Percentiles rank a stretch among this genome's conserved stretches.
phyloP scores from a whole-genome alignment of 257 asterid genomes.

The Gynochthodes officinalis region DNA sequence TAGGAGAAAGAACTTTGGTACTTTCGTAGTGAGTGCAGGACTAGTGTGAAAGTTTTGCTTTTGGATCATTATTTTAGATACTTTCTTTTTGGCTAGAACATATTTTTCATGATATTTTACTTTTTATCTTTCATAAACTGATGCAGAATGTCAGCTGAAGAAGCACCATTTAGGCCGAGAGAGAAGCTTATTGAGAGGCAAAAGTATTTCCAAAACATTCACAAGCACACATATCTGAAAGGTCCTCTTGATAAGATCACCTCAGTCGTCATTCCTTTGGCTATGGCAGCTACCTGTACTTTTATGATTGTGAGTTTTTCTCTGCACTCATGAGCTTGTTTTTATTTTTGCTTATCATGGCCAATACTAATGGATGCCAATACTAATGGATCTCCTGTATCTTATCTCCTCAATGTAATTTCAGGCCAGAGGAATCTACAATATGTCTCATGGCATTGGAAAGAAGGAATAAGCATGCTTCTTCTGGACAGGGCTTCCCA shows the following conservation, averaged over 20 bases:
- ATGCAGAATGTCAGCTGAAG: conserved; percentile 65
- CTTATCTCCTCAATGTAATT: conserved; percentile 6
- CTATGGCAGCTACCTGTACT: conserved; percentile 48
- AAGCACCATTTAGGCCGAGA: conserved; percentile 71
- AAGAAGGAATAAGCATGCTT: conserved; percentile 63
- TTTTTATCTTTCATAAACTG: neutral
- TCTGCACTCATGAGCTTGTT: neutral
- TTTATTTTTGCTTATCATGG: neutral
- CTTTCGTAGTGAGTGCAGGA: too few species aligned
- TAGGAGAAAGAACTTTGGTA: neutral
- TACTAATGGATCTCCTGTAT: neutral
- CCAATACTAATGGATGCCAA: neutral
- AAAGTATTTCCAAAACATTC: conserved; percentile 53
- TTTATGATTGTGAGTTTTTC: conserved; percentile 57
- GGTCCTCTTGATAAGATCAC: conserved; percentile 57
- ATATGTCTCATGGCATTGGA: conserved; percentile 80
- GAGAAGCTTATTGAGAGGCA: conserved; percentile 67
- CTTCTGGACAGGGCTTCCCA: neutral
- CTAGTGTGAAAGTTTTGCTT: too few species aligned
- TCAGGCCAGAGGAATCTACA: conserved; percentile 75
- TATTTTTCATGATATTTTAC: neutral
- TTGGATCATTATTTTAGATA: too few species aligned
- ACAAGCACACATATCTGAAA: conserved; percentile 59
- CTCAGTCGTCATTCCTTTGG: conserved; percentile 68
- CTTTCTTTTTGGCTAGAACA: neutral